These are phyloP conservation scores for Naematelia aurantialba DNA, from an alignment of 768 basidiomycete genomes.

Conservation along the genomic window DNA sequence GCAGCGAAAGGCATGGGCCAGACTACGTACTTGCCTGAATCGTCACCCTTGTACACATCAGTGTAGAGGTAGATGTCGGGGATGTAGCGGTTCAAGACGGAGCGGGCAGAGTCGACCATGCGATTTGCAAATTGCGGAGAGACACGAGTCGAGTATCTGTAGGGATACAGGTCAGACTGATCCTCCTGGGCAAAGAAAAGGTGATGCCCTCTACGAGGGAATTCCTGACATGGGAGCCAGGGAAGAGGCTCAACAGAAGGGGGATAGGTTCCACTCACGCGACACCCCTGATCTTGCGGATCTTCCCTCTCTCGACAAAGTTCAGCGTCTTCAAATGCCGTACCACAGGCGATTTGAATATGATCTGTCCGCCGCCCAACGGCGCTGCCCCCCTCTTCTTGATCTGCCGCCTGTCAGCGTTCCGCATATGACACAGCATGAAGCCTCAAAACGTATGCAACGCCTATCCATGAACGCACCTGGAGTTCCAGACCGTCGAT, in stretches of 20 bases:
- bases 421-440: neutral
- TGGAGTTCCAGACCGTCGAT: slow-evolving; percentile 81
- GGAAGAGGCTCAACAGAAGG: neutral
- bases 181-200: no score
- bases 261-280: slow-evolving; percentile 66
- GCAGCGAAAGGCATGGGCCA: neutral
- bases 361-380: slow-evolving; percentile 84
- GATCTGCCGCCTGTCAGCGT: no score
- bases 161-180: no score
- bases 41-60: slow-evolving; percentile 95
- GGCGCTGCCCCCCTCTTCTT: slow-evolving; percentile 91
- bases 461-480: slow-evolving; percentile 56
- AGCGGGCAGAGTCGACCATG: slow-evolving; percentile 91
- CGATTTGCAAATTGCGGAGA: slow-evolving; percentile 96
- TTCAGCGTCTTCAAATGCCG: slow-evolving; percentile 88
- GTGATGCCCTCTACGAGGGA: no score
- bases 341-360: slow-evolving; percentile 87
- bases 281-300: slow-evolving; percentile 91
- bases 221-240: no score
- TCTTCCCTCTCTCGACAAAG: slow-evolving; percentile 84
- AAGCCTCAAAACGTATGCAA: neutral
- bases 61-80: slow-evolving; percentile 98
- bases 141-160: slow-evolving; percentile 89
- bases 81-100: slow-evolving; percentile 89
- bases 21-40: slow-evolving; percentile 81